Percentiles rank a stretch among this genome's conserved stretches.
phyloP scores from a whole-genome alignment of 768 basidiomycete genomes.

The Erythrobasidium yunnanense region DNA sequence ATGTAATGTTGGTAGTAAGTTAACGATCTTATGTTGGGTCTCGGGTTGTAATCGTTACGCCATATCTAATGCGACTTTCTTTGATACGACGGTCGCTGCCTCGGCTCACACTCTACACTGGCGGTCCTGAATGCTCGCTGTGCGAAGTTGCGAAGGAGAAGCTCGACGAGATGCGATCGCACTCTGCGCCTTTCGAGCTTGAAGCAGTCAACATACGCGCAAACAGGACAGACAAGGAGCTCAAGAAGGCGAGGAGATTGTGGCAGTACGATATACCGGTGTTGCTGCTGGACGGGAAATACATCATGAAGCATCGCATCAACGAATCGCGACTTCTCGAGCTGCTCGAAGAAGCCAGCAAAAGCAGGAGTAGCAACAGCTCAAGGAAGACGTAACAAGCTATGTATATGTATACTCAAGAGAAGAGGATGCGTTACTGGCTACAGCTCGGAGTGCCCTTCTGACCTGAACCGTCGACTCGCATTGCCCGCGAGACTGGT shows the following conservation, averaged over 20 bases:
- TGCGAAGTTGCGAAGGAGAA: conserved; percentile 23
- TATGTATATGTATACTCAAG: too few species aligned
- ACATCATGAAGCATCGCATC: conserved; percentile 21
- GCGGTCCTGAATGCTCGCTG: conserved; percentile 14
- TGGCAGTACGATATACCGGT: conserved; percentile 25
- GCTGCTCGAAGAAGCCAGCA: neutral
- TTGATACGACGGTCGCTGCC: neutral
- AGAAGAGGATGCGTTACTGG: too few species aligned
- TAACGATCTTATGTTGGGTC: too few species aligned
- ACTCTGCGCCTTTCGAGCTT: conserved; percentile 2
- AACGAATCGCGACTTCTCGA: neutral
- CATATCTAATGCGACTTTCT: neutral
- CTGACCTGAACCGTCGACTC: too few species aligned
- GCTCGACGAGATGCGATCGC: neutral
- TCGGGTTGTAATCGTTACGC: neutral
- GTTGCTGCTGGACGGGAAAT: conserved; percentile 7
- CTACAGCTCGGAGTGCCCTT: too few species aligned
- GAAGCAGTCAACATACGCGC: conserved; percentile 18
- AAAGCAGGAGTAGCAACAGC: neutral
- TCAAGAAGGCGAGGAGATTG: conserved; percentile 20
- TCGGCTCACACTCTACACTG: conserved; percentile 15
- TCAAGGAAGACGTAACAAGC: neutral
- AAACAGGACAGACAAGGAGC: conserved; percentile 1
- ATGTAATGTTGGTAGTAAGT: too few species aligned
- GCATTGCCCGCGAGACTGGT: too few species aligned